Base-by-base conservation (phyloP, 176 grass and related monocot genomes). In the Cenchrus fungigraminus region DNA sequence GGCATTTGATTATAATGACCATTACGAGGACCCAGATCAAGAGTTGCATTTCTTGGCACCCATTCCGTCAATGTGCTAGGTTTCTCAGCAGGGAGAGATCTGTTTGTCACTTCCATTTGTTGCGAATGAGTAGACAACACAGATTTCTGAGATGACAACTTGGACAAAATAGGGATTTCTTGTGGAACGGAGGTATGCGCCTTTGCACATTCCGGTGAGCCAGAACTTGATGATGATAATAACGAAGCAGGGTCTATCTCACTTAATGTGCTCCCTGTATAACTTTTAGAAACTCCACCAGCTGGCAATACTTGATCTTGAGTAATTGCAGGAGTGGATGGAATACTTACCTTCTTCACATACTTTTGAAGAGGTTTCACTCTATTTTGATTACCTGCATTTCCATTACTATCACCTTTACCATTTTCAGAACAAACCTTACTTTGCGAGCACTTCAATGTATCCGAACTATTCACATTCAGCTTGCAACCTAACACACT, bases 311-410 rank as follows among this genome's bases (percentile, higher is more conserved):
- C 52, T 63, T 13, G 77, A 81, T 66, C 71, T 70, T 54, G 70
- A 70, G n/a, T 70, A 66, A 7, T 29, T 51, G 32, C 64, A 28
- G 11, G 8, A 53, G 7, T 63, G 59, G 82, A 81, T 76, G 78
- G 2, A 29, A 58, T 8, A 14, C 10, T 63, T 52, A 16, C 19
- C 77, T 85, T 89, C 52, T 89, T 85, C 37, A 85, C 77, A 81
- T 70, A 81, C 65, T 70, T 89, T 66, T 81, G 77, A 80, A 76
- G 64, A 9, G n/a, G 68, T 77, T 85, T 92, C 68, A 47, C 66
- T 58, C 73, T 81, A 67, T 45, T 58, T 54, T 69, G 79, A 65
- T 54, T 88, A 79, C 52, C 73, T 66, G 54, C 51, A 73, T 77
- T 90, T 57, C 34, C 75, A 81, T 80, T 90, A 52, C 61, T 14